Conservation (phyloP, 306 rosid genomes). For the Pueraria montana region DNA sequence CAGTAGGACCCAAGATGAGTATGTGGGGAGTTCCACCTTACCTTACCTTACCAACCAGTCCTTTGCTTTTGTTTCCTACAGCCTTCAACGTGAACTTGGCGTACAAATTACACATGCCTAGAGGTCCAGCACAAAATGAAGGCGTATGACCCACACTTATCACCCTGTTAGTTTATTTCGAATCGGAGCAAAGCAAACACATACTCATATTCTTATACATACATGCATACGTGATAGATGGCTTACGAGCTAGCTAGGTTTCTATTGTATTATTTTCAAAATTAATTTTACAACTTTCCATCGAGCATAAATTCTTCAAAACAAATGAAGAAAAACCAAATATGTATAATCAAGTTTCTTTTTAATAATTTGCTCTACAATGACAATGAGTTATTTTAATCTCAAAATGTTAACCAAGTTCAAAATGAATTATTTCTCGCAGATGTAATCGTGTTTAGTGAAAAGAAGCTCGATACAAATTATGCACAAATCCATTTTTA, state of each 20-base stretch:
- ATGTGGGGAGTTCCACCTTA: conserved; percentile 36
- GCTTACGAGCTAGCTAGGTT: background rate
- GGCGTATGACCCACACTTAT: conserved; percentile 1
- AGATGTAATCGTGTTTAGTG: too few species aligned
- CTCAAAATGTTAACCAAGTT: too few species aligned
- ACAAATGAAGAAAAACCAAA: too few species aligned
- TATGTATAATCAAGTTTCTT: too few species aligned
- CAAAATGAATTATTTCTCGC: too few species aligned
- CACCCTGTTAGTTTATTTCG: background rate
- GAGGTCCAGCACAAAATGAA: conserved; percentile 24
- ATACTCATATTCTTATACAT: too few species aligned
- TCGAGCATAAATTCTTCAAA: background rate
- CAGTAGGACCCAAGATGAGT: conserved; percentile 26
- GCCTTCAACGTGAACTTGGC: conserved; percentile 38
- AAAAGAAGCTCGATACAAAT: too few species aligned
- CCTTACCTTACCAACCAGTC: conserved; percentile 47
- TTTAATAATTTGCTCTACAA: too few species aligned
- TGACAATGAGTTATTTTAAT: too few species aligned
- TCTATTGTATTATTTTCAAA: background rate
- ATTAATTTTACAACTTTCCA: background rate
- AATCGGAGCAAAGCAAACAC: background rate
- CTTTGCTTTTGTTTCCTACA: too few species aligned
- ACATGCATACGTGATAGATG: background rate
- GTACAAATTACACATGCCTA: conserved; percentile 63
- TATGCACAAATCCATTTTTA: too few species aligned